phyloP scores from a whole-genome alignment of 192 early-diverging fungal species.

The Coemansia sp. region DNA sequence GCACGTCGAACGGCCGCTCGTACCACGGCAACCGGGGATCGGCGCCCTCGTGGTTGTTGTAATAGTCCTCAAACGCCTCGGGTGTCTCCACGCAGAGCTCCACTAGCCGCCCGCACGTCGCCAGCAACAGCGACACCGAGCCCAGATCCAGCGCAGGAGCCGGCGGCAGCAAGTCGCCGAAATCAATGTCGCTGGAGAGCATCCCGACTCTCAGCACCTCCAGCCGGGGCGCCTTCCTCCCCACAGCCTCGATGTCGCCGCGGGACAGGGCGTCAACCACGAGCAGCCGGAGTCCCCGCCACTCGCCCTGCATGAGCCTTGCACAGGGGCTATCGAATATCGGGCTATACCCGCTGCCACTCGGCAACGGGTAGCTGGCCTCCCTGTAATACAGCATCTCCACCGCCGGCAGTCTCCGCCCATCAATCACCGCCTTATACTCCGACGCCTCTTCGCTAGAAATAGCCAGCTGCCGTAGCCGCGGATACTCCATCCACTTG shows the following conservation, averaged over 20 bases:
- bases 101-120: slow-evolving; percentile 2
- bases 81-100: slow-evolving; percentile 30
- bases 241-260: slow-evolving; percentile 10
- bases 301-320: slow-evolving; percentile 8
- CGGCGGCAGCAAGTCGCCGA: neutral
- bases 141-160: slow-evolving; percentile 3
- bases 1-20: slow-evolving; percentile 14
- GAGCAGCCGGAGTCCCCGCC: slow-evolving; percentile 7
- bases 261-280: slow-evolving; percentile 18
- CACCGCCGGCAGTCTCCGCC: slow-evolving; percentile 4
- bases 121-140: slow-evolving; percentile 3
- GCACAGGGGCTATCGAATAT: neutral
- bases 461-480: slow-evolving; percentile 20
- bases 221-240: slow-evolving; percentile 6
- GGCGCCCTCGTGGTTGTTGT: slow-evolving; percentile 8
- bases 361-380: slow-evolving; percentile 8
- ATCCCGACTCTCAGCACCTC: slow-evolving; percentile 23
- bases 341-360: neutral
- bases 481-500: neutral
- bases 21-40: neutral
- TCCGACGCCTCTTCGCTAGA: neutral
- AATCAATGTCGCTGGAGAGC: slow-evolving; percentile 14
- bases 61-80: slow-evolving; percentile 28
- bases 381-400: slow-evolving; percentile 25
- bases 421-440: neutral